Conservation (phyloP, 169 alveolate genomes). For the Theileria equi region DNA sequence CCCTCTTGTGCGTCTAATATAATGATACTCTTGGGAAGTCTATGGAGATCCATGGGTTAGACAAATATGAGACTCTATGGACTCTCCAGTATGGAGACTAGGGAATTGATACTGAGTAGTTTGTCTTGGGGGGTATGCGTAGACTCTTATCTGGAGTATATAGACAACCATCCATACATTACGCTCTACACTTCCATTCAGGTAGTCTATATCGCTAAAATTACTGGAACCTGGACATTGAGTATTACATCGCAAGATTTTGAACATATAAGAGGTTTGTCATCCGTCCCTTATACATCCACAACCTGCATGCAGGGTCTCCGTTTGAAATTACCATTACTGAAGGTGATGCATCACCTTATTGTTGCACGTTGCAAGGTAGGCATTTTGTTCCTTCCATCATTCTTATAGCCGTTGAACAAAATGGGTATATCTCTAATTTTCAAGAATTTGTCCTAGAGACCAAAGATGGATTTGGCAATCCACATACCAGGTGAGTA, state of each 20-base stretch:
- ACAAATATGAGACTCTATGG: too few relatives aligned
- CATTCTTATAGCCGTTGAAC: conserved; percentile 15
- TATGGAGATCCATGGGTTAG: too few relatives aligned
- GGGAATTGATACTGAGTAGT: too few relatives aligned
- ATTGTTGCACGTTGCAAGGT: conserved; percentile 19
- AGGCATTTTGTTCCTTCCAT: neutral
- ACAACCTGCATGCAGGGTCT: conserved; percentile 27
- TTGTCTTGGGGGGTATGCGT: too few relatives aligned
- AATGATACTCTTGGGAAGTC: too few relatives aligned
- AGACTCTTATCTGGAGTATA: too few relatives aligned
- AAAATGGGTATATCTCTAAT: conserved; percentile 34
- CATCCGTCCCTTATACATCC: neutral
- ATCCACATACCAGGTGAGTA: neutral
- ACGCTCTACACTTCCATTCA: neutral
- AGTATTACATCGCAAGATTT: conserved; percentile 1
- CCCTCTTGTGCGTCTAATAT: too few relatives aligned
- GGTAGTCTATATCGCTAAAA: conserved; percentile 41
- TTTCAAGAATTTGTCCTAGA: conserved; percentile 13
- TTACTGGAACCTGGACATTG: conserved; percentile 41
- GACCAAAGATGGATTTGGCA: neutral
- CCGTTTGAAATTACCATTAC: conserved; percentile 44
- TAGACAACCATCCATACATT: too few relatives aligned
- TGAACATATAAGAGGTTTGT: conserved; percentile 43
- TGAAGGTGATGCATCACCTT: conserved; percentile 42
- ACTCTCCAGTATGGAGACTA: too few relatives aligned